Conservation (phyloP, 352 stramenopile species). For the Phytopythium kandeliae region DNA sequence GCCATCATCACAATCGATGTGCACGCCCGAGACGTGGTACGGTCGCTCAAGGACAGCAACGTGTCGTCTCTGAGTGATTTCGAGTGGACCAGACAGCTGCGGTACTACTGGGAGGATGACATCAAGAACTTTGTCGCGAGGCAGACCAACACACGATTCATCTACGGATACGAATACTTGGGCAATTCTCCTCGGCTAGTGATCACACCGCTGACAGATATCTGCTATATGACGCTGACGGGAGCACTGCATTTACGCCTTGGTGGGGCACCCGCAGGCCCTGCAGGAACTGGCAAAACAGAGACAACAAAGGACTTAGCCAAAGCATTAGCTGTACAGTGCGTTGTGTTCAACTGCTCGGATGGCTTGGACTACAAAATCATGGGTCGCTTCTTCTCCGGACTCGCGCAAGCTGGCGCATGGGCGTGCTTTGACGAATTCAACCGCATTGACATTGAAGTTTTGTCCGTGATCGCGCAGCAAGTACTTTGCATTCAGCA, state of each 20-base stretch:
- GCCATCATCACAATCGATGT: slow-evolving; percentile 91
- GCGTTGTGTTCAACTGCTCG: slow-evolving; percentile 96
- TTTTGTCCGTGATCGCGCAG: slow-evolving; percentile 94
- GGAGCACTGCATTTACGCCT: slow-evolving; percentile 91
- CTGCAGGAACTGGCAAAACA: slow-evolving; percentile 93
- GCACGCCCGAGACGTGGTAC: slow-evolving; percentile 87
- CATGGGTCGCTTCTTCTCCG: slow-evolving; percentile 95
- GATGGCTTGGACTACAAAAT: slow-evolving; percentile 96
- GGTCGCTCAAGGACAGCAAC: slow-evolving; percentile 72
- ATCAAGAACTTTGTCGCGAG: slow-evolving; percentile 82
- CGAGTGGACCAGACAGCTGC: slow-evolving; percentile 88
- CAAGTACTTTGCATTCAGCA: slow-evolving; percentile 95
- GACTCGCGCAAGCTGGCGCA: slow-evolving; percentile 88
- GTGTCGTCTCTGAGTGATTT: slow-evolving; percentile 83
- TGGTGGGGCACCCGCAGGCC: slow-evolving; percentile 89
- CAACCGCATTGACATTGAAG: slow-evolving; percentile 96
- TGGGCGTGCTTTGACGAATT: slow-evolving; percentile 97
- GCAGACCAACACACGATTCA: slow-evolving; percentile 81
- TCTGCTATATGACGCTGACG: slow-evolving; percentile 94
- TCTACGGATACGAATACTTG: slow-evolving; percentile 85
- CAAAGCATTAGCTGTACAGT: slow-evolving; percentile 92
- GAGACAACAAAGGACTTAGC: slow-evolving; percentile 94
- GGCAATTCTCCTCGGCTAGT: slow-evolving; percentile 79
- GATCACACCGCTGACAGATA: slow-evolving; percentile 81
- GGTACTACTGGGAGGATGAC: slow-evolving; percentile 87